Evolutionary conservation across 257 asterid genomes (phyloP), one percentile per base, ranked within the genome.

Genomic region (Solanum ossicruentum): DNA sequence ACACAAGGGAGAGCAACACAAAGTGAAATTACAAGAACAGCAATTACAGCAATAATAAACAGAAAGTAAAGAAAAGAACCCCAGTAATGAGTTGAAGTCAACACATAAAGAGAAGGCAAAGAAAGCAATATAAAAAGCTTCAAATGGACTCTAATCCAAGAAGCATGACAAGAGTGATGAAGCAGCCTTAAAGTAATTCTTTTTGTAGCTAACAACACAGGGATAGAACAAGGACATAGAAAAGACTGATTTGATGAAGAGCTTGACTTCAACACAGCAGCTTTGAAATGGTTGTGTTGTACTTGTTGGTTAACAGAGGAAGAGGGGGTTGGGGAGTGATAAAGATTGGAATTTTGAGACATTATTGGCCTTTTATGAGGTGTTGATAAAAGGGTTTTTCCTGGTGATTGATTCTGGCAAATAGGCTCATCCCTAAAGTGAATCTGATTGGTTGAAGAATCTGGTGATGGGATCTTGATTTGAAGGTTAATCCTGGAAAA

Each of bases 321-420:
- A 21, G 69, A 79, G 7, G 83, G 63, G 3, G 87, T 85, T 32
- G 92, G 87, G 51, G 91, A 85, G 47, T 86, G 88, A 28, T 88
- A 63, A 84, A 88, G 80, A 80, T 84, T 85, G 26, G 86, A 81
- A 70, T 82, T 87, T 87, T 88, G 91, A 15, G 90, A 82, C 85
- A 90, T 90, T 77, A 87, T 70, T 36, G 90, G 84, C 85, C 91
- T 88, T 69, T 90, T 88, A 32, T 87, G 89, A 60, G 91, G 92
- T 8, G 87, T 77, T 47, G 89, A 90, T 8, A 88, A 39, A 70
- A 80, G 87, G 88, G 86, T 65, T 67, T 83, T 83, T 56, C 51
- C 87, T 80, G 84, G 47, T 12, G 87, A 83, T 36, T 80, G 75
- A 39, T 83, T 86, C 58, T 36, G 56, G 10, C 43, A 85, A 77